Evolutionary conservation across 2,329 filamentous ascomycete species (phyloP).

Genomic region (Neofusicoccum kwambonambiense): DNA sequence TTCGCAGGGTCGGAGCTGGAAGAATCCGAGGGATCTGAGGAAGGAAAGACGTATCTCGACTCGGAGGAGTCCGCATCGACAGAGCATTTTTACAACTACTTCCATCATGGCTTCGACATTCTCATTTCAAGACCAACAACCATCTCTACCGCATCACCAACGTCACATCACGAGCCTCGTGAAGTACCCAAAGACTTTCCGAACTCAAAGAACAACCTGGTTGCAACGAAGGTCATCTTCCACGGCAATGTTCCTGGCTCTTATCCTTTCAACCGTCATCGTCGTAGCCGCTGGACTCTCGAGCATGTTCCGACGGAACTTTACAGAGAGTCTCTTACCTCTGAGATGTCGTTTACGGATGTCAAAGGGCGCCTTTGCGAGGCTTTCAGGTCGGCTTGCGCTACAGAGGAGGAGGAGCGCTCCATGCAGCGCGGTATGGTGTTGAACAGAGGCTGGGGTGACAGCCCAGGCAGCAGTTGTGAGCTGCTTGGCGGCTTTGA

Average conservation of each 20-base stretch:
- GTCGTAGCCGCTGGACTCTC: slow-evolving; percentile 84
- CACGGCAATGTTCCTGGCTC: slow-evolving; percentile 95
- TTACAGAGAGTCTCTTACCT: slow-evolving; percentile 55
- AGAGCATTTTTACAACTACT: slow-evolving; percentile 93
- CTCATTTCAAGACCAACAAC: slow-evolving; percentile 74
- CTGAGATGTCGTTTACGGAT: slow-evolving; percentile 74
- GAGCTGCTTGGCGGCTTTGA: slow-evolving; percentile 68
- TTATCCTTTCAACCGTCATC: slow-evolving; percentile 93
- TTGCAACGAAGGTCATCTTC: slow-evolving; percentile 87
- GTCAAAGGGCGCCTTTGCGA: slow-evolving; percentile 68
- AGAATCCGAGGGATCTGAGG: slow-evolving; percentile 41
- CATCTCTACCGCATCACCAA: slow-evolving; percentile 56
- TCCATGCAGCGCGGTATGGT: slow-evolving; percentile 68
- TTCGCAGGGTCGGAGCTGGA: slow-evolving; percentile 56
- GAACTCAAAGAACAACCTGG: slow-evolving; percentile 60
- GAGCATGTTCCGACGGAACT: slow-evolving; percentile 43
- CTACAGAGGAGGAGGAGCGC: slow-evolving; percentile 54
- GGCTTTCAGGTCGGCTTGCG: slow-evolving; percentile 68
- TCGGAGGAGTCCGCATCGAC: slow-evolving; percentile 54
- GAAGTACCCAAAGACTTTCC: slow-evolving; percentile 1
- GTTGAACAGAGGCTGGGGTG: slow-evolving; percentile 85
- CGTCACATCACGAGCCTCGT: slow-evolving; percentile 50
- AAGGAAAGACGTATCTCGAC: slow-evolving; percentile 21
- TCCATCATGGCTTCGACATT: slow-evolving; percentile 90
- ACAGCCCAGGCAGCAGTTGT: slow-evolving; percentile 85